Conservation (phyloP, 148 eudicot species). For the Talinum fruticosum region DNA sequence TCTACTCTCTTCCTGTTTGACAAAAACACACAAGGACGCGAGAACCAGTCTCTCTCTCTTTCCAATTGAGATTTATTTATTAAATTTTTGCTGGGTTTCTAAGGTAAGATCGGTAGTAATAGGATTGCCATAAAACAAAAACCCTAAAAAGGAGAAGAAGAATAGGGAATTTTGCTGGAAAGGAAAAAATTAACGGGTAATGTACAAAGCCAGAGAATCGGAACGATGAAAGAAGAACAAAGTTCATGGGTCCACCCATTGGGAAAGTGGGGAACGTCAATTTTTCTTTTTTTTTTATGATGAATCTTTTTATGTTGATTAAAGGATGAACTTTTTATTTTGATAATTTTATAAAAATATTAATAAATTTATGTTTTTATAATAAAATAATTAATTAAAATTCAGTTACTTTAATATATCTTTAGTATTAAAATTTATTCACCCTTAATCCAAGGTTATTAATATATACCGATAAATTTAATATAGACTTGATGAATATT, state of each 20-base stretch:
- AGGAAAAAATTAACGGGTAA: not conserved
- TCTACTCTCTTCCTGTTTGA: not conserved
- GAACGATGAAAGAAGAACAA: not conserved
- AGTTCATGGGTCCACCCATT: not conserved
- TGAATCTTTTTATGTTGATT: no score
- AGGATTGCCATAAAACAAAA: not conserved
- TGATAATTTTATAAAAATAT: no score
- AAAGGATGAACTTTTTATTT: no score
- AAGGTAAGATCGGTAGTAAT: not conserved
- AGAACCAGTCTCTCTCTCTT: not conserved
- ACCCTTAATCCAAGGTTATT: no score
- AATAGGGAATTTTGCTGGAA: not conserved
- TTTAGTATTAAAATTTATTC: no score
- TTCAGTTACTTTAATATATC: no score
- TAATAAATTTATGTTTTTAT: no score
- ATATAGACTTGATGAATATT: no score
- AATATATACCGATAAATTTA: no score
- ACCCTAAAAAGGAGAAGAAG: not conserved
- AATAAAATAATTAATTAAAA: no score
- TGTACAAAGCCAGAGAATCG: not conserved
- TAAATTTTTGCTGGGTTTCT: not conserved
- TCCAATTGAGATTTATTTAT: not conserved
- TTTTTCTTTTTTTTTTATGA: no score
- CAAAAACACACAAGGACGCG: conserved; percentile 2
- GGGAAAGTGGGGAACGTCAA: no score